Percentiles rank a stretch among this genome's conserved stretches.
phyloP scores from a whole-genome alignment of 176 grass and related monocot species.

The Juncus inflexus region DNA sequence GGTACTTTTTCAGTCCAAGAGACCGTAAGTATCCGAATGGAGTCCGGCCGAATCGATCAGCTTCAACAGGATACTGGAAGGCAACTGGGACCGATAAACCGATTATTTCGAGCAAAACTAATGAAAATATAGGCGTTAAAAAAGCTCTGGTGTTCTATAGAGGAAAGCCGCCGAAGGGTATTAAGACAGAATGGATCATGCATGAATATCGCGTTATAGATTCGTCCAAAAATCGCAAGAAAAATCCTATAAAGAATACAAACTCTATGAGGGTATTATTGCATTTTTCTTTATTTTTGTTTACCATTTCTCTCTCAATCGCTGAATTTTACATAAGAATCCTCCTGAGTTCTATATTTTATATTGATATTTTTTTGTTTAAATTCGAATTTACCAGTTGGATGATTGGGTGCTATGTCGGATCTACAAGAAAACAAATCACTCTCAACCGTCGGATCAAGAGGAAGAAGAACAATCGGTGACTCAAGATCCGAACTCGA shows the following conservation, averaged over 20 bases:
- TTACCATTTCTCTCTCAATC: neutral
- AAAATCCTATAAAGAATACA: slow-evolving; percentile 6
- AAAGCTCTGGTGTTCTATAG: slow-evolving; percentile 77
- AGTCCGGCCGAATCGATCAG: slow-evolving; percentile 13
- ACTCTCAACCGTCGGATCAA: slow-evolving; percentile 8
- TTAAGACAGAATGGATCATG: slow-evolving; percentile 90
- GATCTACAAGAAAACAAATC: slow-evolving; percentile 24
- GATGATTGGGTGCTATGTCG: slow-evolving; percentile 28
- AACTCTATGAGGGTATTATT: slow-evolving; percentile 21
- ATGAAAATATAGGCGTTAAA: slow-evolving; percentile 46
- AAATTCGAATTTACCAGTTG: neutral
- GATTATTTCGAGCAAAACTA: slow-evolving; percentile 23
- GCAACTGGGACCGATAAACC: slow-evolving; percentile 26
- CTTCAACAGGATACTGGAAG: slow-evolving; percentile 19
- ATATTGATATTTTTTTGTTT: neutral
- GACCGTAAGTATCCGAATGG: slow-evolving; percentile 29
- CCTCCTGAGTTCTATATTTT: neutral
- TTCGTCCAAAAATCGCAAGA: neutral
- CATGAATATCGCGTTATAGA: slow-evolving; percentile 65
- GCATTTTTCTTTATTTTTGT: neutral
- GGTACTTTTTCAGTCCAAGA: slow-evolving; percentile 29
- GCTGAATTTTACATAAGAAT: slow-evolving; percentile 2
- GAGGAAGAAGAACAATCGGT: slow-evolving; percentile 19
- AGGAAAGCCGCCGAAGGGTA: slow-evolving; percentile 57
- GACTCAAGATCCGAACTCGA: slow-evolving; percentile 17